These are phyloP conservation scores for Salvia sclarea DNA, from an alignment of 305 asterid genomes.

Conservation along the genomic window DNA sequence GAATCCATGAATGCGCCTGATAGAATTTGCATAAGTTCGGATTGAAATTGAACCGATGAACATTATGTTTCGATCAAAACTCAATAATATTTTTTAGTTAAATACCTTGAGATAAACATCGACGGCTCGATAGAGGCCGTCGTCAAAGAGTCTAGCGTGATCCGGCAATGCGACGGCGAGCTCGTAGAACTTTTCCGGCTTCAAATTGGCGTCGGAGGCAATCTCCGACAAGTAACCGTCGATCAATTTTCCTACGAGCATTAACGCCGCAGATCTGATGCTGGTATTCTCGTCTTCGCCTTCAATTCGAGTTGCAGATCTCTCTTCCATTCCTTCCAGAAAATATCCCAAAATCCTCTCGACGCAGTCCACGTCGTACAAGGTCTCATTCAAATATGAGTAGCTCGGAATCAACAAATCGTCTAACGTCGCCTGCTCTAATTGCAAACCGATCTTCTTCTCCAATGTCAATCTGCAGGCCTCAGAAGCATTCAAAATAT, in stretches of 20 bases:
- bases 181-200: conserved; percentile 71
- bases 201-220: conserved; percentile 88
- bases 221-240: conserved; percentile 96
- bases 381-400: conserved; percentile 83
- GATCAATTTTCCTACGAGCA: conserved; percentile 84
- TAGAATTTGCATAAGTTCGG: not conserved
- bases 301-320: conserved; percentile 42
- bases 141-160: conserved; percentile 80
- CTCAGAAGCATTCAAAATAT: conserved; percentile 78
- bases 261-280: conserved; percentile 57
- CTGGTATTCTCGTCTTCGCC: conserved; percentile 44
- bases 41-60: not conserved
- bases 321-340: conserved; percentile 51
- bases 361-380: conserved; percentile 89
- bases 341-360: conserved; percentile 73
- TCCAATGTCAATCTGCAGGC: conserved; percentile 59
- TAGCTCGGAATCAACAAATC: conserved; percentile 92
- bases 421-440: conserved; percentile 83
- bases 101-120: conserved; percentile 93
- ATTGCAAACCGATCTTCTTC: conserved; percentile 81
- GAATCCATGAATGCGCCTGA: conserved; percentile 91
- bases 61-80: not conserved
- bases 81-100: not conserved
- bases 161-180: conserved; percentile 79
- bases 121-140: conserved; percentile 95